Evolutionary conservation across 2,329 filamentous ascomycete species (phyloP), one percentile per base, ranked within the genome.

Genomic region (Alternaria panax): DNA sequence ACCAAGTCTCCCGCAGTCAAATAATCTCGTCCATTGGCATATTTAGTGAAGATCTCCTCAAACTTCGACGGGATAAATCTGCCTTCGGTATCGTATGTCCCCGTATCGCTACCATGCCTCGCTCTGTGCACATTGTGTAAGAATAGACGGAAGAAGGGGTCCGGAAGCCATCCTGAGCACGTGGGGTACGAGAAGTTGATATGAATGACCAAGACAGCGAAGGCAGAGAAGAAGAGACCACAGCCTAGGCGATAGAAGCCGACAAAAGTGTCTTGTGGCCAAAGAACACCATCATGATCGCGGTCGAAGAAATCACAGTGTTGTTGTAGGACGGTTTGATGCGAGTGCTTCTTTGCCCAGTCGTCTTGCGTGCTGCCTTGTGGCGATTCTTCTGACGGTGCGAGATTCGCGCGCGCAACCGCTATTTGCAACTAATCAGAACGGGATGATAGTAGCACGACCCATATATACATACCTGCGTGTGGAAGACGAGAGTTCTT

Each of bases 271-370:
- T 86, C 84, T 2, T 62, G 66, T 0, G 85, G 84, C 80, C 80
- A 85, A 60, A 86, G 82, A n/a, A 86, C 72, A 32, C 81, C 81
- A 66, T 86, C 84, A 27, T 71, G 65, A 66, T 86, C 84, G 9
- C 73, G 65, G 69, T 86, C 84, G 64, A 83, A 87, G 76, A 84
- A 86, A 22, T 76, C 75, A 65, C 80, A 79, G 69, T 86, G 85
- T 65, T 86, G 84, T 66, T 85, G 82, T 3, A 86, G 77, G 12
- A 85, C 73, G 4, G 78, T 78, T 64, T 82, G 74, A 53, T 82
- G 70, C 0, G 75, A 60, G 62, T 83, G 78, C 0, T 73, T 65
- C 22, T 66, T 59, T 2, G 78, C 72, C 73, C 79, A 83, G 53
- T 75, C 67, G 41, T 71, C 68, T n/a, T 77, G 64, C 0, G 71